Conservation (phyloP, 2,329 filamentous ascomycete genomes). For the Tympanopsis confertula region DNA sequence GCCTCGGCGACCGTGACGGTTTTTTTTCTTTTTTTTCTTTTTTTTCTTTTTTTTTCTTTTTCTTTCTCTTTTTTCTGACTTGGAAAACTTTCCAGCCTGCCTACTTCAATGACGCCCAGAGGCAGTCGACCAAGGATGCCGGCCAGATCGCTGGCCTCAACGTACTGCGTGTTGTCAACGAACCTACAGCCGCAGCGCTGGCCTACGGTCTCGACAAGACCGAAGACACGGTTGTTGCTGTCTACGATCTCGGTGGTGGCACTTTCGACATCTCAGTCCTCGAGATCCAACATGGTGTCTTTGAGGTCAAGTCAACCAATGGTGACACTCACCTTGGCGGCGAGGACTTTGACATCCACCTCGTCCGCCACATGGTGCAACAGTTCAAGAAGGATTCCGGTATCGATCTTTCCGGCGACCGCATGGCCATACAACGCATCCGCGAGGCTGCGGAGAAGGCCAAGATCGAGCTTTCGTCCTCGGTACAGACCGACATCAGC, state of each 20-base stretch:
- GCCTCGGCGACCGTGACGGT: too few relatives aligned
- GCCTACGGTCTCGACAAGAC: slow-evolving; percentile 96
- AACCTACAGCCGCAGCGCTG: slow-evolving; percentile 89
- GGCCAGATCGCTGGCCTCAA: slow-evolving; percentile 93
- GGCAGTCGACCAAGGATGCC: slow-evolving; percentile 95
- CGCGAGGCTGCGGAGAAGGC: slow-evolving; percentile 98
- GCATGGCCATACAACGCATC: slow-evolving; percentile 98
- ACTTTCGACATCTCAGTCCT: slow-evolving; percentile 98
- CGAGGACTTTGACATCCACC: slow-evolving; percentile 92
- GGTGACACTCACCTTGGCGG: slow-evolving; percentile 97
- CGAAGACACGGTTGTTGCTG: slow-evolving; percentile 76
- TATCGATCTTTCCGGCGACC: slow-evolving; percentile 80
- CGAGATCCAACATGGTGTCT: slow-evolving; percentile 94
- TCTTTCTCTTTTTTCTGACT: not conserved
- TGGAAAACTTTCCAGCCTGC: slow-evolving; percentile 44
- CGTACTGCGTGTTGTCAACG: slow-evolving; percentile 94
- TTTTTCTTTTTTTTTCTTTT: not conserved
- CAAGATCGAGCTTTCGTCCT: slow-evolving; percentile 96
- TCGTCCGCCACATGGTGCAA: slow-evolving; percentile 85
- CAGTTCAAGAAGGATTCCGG: slow-evolving; percentile 95
- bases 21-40: not conserved
- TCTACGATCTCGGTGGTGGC: slow-evolving; percentile 97
- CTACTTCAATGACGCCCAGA: slow-evolving; percentile 98
- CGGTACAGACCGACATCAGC: slow-evolving; percentile 93
- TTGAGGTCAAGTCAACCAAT: slow-evolving; percentile 98